These are phyloP conservation scores for Sphagnum magellanicum DNA, from an alignment of 228 moss, liverwort and hornwort genomes.

Conservation along the genomic window DNA sequence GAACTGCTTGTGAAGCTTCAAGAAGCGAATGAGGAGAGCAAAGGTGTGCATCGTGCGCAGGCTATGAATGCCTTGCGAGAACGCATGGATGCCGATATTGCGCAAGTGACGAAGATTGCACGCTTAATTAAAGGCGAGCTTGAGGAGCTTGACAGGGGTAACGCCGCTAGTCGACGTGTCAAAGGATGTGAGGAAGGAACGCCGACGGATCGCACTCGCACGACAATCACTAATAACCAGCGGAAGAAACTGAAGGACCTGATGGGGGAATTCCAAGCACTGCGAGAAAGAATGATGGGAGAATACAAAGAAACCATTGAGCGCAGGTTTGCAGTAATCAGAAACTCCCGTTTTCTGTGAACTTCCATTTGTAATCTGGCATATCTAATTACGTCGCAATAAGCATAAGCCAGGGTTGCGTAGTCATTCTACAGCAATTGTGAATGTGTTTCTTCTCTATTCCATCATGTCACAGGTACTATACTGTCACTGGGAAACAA, in stretches of 20 bases:
- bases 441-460: no score
- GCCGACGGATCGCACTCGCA: constrained; percentile 37
- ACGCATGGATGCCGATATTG: constrained; percentile 51
- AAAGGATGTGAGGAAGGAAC: constrained; percentile 57
- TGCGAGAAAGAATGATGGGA: constrained; percentile 41
- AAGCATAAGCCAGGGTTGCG: no score
- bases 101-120: constrained; percentile 44
- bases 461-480: no score
- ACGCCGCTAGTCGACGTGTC: constrained; percentile 24
- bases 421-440: no score
- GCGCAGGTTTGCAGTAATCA: constrained; percentile 48
- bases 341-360: no score
- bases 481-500: no score
- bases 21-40: constrained; percentile 49
- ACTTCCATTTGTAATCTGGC: no score
- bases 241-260: constrained; percentile 57
- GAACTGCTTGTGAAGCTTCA: constrained; percentile 37
- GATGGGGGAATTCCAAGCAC: constrained; percentile 44
- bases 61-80: constrained; percentile 47
- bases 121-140: constrained; percentile 40
- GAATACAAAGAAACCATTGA: constrained; percentile 57
- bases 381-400: no score
- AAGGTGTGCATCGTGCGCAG: constrained; percentile 37
- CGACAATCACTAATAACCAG: constrained; percentile 42
- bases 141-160: constrained; percentile 43